Evolutionary conservation across 225 moss, liverwort and hornwort species (phyloP).

Genomic region (Neckera pumila): DNA sequence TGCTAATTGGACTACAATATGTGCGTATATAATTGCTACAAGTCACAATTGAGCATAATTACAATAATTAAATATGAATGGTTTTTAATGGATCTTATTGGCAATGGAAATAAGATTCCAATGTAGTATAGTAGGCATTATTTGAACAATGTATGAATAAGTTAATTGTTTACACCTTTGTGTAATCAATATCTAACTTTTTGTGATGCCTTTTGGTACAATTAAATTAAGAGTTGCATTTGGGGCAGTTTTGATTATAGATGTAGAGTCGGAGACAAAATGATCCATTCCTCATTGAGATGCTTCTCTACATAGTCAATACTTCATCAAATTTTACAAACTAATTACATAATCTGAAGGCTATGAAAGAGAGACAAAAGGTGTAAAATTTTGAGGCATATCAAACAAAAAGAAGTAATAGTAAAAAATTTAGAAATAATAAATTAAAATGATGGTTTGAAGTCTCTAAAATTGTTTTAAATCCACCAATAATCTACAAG

Average conservation of each 20-base stretch:
- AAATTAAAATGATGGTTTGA: not conserved
- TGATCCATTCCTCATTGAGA: not conserved
- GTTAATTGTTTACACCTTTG: not conserved
- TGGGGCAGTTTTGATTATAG: not conserved
- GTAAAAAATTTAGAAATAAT: not conserved
- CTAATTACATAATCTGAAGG: not conserved
- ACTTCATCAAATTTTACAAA: not conserved
- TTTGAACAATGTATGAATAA: not conserved
- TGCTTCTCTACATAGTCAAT: not conserved
- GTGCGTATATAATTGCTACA: accelerated
- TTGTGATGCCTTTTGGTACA: not conserved
- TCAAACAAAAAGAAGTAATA: too few relatives aligned
- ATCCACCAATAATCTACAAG: not conserved
- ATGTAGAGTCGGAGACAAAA: not conserved
- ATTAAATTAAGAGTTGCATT: not conserved
- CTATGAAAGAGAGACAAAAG: not conserved
- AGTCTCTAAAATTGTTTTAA: not conserved
- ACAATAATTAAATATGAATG: not conserved
- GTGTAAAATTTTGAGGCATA: not conserved
- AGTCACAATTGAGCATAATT: not conserved
- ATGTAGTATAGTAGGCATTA: not conserved
- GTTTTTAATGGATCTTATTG: not conserved
- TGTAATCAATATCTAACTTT: not conserved
- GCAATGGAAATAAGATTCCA: not conserved
- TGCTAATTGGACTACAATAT: not conserved